Conservation (phyloP, 805 yeast genomes). For the Sugiyamaella lignohabitans region DNA sequence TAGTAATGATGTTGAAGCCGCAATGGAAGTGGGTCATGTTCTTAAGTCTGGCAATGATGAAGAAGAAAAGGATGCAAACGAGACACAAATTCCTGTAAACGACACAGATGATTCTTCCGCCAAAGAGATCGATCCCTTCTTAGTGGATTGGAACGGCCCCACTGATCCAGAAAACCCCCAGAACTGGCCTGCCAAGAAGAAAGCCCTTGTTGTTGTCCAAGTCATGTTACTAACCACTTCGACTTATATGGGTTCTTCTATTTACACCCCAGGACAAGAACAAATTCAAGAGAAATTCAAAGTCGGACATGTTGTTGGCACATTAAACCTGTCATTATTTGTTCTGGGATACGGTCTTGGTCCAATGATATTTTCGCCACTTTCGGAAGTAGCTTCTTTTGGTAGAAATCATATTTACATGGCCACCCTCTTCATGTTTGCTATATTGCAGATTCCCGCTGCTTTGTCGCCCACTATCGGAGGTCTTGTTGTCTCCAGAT, state of each 20-base stretch:
- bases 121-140: slow-evolving; percentile 15
- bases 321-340: slow-evolving; percentile 50
- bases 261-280: slow-evolving; percentile 49
- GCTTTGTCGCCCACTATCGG: slow-evolving; percentile 49
- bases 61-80: not conserved
- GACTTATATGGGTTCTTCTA: slow-evolving; percentile 55
- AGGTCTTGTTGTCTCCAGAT: slow-evolving; percentile 44
- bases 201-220: slow-evolving; percentile 35
- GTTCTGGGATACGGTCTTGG: slow-evolving; percentile 65
- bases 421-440: slow-evolving; percentile 41
- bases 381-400: slow-evolving; percentile 43
- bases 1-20: not conserved
- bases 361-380: slow-evolving; percentile 57
- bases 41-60: not conserved
- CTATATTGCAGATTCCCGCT: slow-evolving; percentile 49
- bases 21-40: not conserved
- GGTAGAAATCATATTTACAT: slow-evolving; percentile 46
- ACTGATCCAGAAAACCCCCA: slow-evolving; percentile 39
- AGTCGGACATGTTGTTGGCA: slow-evolving; percentile 42
- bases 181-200: slow-evolving; percentile 47
- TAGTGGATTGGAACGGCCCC: slow-evolving; percentile 31
- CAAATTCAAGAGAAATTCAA: slow-evolving; percentile 36
- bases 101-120: not conserved
- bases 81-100: not conserved
- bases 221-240: slow-evolving; percentile 44